These are phyloP conservation scores for Trametes cingulata DNA, from an alignment of 768 basidiomycete genomes.

Conservation along the genomic window DNA sequence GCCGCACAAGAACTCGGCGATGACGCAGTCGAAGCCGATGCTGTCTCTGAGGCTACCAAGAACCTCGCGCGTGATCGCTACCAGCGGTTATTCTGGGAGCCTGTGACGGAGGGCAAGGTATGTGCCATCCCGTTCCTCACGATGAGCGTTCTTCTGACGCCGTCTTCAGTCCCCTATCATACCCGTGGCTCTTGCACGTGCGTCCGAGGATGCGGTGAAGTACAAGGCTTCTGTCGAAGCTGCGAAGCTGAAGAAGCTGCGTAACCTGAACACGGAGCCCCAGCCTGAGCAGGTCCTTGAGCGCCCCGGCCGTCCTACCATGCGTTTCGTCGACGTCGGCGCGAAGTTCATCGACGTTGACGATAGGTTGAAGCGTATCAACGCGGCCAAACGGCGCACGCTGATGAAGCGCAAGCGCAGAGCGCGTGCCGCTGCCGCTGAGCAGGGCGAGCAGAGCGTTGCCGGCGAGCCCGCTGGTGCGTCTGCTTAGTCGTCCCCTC, in stretches of 20 bases:
- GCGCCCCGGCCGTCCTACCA: constrained; percentile 50
- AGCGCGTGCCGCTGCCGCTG: background rate
- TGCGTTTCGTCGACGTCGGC: constrained; percentile 76
- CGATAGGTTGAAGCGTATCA: constrained; percentile 51
- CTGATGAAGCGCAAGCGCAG: constrained; percentile 10
- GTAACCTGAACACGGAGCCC: constrained; percentile 7
- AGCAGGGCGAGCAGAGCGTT: background rate
- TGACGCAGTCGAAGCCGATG: constrained; percentile 62
- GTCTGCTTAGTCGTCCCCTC: constrained; percentile 1
- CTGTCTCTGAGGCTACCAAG: constrained; percentile 52
- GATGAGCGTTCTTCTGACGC: background rate
- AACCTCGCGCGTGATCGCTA: constrained; percentile 62
- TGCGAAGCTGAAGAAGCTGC: constrained; percentile 43
- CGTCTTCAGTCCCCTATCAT: constrained; percentile 59
- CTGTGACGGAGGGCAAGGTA: constrained; percentile 70
- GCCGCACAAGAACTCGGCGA: constrained; percentile 35
- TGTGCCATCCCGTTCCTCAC: constrained; percentile 20
- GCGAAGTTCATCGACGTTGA: constrained; percentile 63
- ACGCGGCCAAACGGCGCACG: constrained; percentile 44
- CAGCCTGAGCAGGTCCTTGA: constrained; percentile 17
- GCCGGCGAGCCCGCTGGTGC: background rate
- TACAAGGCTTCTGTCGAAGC: constrained; percentile 36
- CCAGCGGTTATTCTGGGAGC: constrained; percentile 78
- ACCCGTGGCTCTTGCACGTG: constrained; percentile 46
- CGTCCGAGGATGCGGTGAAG: constrained; percentile 41